phyloP scores from a whole-genome alignment of 2,329 filamentous ascomycete species.

The Xylaria sp. region DNA sequence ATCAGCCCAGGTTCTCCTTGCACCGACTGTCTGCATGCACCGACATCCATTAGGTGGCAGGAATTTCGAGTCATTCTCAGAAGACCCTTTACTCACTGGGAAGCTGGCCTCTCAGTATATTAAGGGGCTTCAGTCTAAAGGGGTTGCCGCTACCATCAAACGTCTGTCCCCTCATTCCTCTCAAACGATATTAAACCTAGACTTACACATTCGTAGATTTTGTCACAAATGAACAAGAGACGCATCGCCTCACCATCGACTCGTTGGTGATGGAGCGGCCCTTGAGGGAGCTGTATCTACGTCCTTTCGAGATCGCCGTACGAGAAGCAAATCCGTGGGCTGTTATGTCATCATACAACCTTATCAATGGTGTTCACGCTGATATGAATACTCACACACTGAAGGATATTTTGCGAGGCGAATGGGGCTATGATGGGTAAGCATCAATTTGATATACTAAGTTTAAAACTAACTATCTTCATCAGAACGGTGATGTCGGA shows the following conservation, averaged over 20 bases:
- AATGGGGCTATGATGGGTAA: constrained; percentile 72
- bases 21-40: constrained; percentile 84
- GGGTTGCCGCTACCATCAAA: constrained; percentile 82
- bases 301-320: constrained; percentile 78
- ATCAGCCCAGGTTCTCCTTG: constrained; percentile 78
- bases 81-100: constrained; percentile 82
- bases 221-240: constrained; percentile 52
- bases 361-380: constrained; percentile 71
- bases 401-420: constrained; percentile 67
- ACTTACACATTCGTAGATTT: constrained; percentile 37
- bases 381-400: constrained; percentile 67
- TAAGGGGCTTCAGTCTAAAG: constrained; percentile 77
- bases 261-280: constrained; percentile 72
- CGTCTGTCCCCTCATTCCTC: constrained; percentile 61
- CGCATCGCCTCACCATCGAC: constrained; percentile 72
- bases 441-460: constrained; percentile 33
- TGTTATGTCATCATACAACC: constrained; percentile 76
- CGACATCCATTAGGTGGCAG: constrained; percentile 84
- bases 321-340: constrained; percentile 76
- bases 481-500: constrained; percentile 67
- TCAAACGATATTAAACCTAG: background rate
- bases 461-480: constrained; percentile 38
- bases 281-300: constrained; percentile 77
- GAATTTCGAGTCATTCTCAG: constrained; percentile 88
- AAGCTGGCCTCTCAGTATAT: constrained; percentile 78